phyloP scores from a whole-genome alignment of 805 yeast genomes.

The Blastobotrys peoriensis region DNA sequence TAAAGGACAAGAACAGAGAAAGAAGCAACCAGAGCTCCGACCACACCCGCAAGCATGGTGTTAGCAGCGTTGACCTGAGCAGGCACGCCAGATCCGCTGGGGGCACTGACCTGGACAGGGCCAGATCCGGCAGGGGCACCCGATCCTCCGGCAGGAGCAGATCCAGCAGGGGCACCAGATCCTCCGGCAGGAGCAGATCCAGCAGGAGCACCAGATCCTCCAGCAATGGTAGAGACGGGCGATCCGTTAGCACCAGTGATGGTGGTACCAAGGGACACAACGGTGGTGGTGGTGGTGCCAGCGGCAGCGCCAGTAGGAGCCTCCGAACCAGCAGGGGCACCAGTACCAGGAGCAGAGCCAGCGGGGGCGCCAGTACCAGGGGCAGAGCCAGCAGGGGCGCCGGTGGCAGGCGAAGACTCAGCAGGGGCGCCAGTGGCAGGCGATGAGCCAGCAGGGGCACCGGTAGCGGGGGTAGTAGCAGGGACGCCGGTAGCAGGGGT shows the following conservation, averaged over 20 bases:
- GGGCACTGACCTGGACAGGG: constrained; percentile 7
- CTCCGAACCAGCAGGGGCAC: constrained; percentile 2
- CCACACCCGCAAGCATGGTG: background rate
- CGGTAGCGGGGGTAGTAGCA: background rate
- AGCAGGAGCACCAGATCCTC: constrained; percentile 2
- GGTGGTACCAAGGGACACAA: constrained; percentile 4
- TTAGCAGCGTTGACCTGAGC: background rate
- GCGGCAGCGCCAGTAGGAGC: constrained; percentile 5
- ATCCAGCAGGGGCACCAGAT: background rate
- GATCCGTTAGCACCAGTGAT: constrained; percentile 5
- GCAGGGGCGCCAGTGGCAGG: background rate
- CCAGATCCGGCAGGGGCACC: constrained; percentile 9
- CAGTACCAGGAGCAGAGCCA: background rate
- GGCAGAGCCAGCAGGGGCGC: constrained; percentile 1
- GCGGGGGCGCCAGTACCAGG: constrained; percentile 8
- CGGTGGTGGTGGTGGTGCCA: constrained; percentile 4
- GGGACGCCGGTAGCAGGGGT: background rate
- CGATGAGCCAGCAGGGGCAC: background rate
- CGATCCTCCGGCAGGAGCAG: background rate
- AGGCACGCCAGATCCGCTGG: no score
- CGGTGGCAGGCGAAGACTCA: background rate
- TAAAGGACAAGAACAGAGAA: background rate
- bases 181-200: constrained; percentile 4
- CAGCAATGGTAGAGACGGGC: background rate
- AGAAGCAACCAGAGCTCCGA: background rate